These are phyloP conservation scores for Allium cepa DNA, from an alignment of 106 monocot species.

Conservation along the genomic window DNA sequence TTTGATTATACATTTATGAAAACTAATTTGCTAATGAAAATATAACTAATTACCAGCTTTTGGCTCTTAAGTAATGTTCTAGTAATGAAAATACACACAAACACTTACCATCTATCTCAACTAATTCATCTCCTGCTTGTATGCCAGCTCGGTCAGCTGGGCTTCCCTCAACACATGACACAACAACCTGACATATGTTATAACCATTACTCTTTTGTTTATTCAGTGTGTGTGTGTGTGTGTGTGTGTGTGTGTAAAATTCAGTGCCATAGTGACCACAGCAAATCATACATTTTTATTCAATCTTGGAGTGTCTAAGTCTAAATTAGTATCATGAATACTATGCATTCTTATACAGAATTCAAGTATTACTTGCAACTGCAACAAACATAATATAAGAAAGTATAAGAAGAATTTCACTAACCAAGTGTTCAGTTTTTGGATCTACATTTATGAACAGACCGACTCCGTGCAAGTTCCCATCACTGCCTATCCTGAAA, in stretches of 20 bases:
- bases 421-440: conserved; percentile 66
- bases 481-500: conserved; percentile 92
- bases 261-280: not conserved
- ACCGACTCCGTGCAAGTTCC: conserved; percentile 94
- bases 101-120: conserved; percentile 86
- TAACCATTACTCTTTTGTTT: too few species aligned
- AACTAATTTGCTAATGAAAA: too few species aligned
- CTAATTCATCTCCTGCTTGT: conserved; percentile 79
- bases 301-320: too few species aligned
- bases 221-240: too few species aligned
- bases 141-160: conserved; percentile 91
- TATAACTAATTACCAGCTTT: too few species aligned
- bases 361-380: not conserved
- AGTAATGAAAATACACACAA: not conserved
- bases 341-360: too few species aligned
- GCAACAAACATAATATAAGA: not conserved
- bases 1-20: too few species aligned
- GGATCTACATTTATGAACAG: conserved; percentile 83
- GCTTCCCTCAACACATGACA: conserved; percentile 90
- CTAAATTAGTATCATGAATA: too few species aligned
- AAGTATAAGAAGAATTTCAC: conserved; percentile 11
- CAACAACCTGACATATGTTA: conserved; percentile 48
- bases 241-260: too few species aligned
- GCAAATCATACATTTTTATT: too few species aligned
- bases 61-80: too few species aligned